A percentile compares a stretch with the other conserved stretches of the same genome.
phyloP scores from a whole-genome alignment of 2,329 filamentous ascomycete species.

The Thielaviopsis punctulata region DNA sequence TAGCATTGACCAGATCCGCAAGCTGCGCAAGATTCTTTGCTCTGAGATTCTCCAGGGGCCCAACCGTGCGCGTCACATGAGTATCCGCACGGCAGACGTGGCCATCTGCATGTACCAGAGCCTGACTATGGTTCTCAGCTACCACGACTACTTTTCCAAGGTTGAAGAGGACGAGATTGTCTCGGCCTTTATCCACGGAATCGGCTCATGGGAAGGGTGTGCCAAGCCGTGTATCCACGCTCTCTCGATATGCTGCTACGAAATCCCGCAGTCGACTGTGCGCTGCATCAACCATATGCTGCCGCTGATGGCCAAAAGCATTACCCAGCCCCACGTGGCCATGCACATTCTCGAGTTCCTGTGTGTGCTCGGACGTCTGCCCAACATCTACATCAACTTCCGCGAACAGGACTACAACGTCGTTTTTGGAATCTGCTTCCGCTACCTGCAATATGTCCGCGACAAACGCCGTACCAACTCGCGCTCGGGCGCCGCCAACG shows the following conservation, averaged over 20 bases:
- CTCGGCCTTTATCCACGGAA: slow-evolving; percentile 68
- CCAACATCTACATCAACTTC: slow-evolving; percentile 73
- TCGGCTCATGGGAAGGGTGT: slow-evolving; percentile 69
- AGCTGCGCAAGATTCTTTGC: slow-evolving; percentile 59
- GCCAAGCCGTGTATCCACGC: slow-evolving; percentile 91
- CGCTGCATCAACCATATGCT: slow-evolving; percentile 75
- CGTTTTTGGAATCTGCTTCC: slow-evolving; percentile 88
- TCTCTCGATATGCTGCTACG: slow-evolving; percentile 84
- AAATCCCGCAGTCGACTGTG: slow-evolving; percentile 72
- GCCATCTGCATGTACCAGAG: slow-evolving; percentile 77
- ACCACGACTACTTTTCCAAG: slow-evolving; percentile 70
- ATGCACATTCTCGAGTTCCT: slow-evolving; percentile 94
- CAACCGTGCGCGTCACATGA: background rate
- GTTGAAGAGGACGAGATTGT: slow-evolving; percentile 81
- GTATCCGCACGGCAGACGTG: slow-evolving; percentile 45
- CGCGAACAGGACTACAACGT: slow-evolving; percentile 82
- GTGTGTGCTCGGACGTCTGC: slow-evolving; percentile 70
- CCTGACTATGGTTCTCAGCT: slow-evolving; percentile 76
- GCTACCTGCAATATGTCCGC: slow-evolving; percentile 77
- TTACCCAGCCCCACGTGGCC: slow-evolving; percentile 80
- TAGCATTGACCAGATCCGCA: slow-evolving; percentile 56
- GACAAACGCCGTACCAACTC: slow-evolving; percentile 39
- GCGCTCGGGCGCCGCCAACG: slow-evolving; percentile 19
- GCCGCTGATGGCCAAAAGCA: slow-evolving; percentile 87
- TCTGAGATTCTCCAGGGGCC: background rate